These are phyloP conservation scores for Aspergillus fischeri DNA, from an alignment of 2,329 filamentous ascomycete genomes.

Conservation along the genomic window DNA sequence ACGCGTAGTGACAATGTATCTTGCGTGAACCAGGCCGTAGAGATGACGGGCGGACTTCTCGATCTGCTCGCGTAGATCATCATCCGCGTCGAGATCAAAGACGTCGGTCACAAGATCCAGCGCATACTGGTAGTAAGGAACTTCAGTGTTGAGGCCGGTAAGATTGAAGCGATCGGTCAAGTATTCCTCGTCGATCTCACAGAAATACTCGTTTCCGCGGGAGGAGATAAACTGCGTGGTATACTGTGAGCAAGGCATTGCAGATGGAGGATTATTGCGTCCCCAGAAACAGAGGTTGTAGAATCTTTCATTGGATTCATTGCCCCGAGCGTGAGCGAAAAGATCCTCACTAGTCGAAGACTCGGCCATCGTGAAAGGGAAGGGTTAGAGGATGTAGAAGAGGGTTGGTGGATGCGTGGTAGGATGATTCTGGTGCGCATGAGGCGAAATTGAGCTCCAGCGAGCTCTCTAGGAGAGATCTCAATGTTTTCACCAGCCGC, in stretches of 20 bases:
- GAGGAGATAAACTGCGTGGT: slow-evolving; percentile 84
- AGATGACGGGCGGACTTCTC: slow-evolving; percentile 95
- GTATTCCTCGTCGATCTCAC: slow-evolving; percentile 99
- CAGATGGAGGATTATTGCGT: background rate
- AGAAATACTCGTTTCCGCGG: slow-evolving; percentile 97
- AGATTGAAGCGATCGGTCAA: slow-evolving; percentile 97
- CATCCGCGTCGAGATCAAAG: slow-evolving; percentile 97
- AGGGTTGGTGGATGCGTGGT: too few species aligned
- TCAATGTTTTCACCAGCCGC: slow-evolving; percentile 3
- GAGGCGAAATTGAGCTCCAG: background rate
- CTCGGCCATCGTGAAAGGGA: background rate
- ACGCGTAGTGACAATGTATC: slow-evolving; percentile 93
- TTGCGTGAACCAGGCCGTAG: slow-evolving; percentile 91
- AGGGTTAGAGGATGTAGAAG: background rate
- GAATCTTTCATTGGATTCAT: background rate
- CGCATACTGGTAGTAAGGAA: slow-evolving; percentile 98
- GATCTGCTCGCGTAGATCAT: slow-evolving; percentile 96
- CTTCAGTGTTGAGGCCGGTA: slow-evolving; percentile 93
- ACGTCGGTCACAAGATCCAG: slow-evolving; percentile 96
- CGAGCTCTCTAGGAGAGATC: background rate
- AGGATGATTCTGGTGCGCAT: background rate
- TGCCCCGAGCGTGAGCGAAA: background rate
- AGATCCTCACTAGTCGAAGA: background rate
- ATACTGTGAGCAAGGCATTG: background rate
- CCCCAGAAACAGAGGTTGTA: background rate